Evolutionary conservation across 1,284 basidiomycete species (phyloP).

Genomic region (Cerrena zonata): DNA sequence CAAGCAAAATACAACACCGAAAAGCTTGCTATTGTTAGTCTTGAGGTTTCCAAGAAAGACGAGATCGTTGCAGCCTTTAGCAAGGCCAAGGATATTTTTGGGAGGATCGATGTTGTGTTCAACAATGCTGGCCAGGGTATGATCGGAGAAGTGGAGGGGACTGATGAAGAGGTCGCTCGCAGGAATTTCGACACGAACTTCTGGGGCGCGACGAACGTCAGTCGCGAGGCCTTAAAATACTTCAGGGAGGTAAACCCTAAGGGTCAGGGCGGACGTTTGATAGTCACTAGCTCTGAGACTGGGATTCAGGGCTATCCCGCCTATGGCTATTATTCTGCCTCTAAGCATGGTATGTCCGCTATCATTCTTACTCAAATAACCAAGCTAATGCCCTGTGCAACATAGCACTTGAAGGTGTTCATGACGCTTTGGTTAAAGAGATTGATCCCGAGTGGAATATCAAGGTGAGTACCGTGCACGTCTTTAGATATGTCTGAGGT

Average conservation of each 20-base stretch:
- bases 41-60: constrained; percentile 33
- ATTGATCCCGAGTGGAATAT: constrained; percentile 38
- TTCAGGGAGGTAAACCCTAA: constrained; percentile 36
- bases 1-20: constrained; percentile 11
- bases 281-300: constrained; percentile 27
- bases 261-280: constrained; percentile 26
- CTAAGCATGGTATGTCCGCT: constrained; percentile 20
- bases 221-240: constrained; percentile 28
- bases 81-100: constrained; percentile 30
- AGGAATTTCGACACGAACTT: constrained; percentile 33
- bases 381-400: neutral
- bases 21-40: constrained; percentile 30
- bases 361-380: neutral
- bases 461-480: constrained; percentile 23
- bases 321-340: constrained; percentile 28
- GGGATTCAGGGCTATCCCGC: constrained; percentile 21
- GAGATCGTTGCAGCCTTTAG: constrained; percentile 31
- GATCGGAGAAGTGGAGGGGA: constrained; percentile 32
- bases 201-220: constrained; percentile 32
- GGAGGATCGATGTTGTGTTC: constrained; percentile 38
- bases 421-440: constrained; percentile 29
- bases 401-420: constrained; percentile 30
- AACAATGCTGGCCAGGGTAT: constrained; percentile 36
- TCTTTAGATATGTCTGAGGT: constrained; percentile 5
- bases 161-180: constrained; percentile 26